These are phyloP conservation scores for Xylaria sp. DNA, from an alignment of 2,329 filamentous ascomycete species.

Conservation along the genomic window DNA sequence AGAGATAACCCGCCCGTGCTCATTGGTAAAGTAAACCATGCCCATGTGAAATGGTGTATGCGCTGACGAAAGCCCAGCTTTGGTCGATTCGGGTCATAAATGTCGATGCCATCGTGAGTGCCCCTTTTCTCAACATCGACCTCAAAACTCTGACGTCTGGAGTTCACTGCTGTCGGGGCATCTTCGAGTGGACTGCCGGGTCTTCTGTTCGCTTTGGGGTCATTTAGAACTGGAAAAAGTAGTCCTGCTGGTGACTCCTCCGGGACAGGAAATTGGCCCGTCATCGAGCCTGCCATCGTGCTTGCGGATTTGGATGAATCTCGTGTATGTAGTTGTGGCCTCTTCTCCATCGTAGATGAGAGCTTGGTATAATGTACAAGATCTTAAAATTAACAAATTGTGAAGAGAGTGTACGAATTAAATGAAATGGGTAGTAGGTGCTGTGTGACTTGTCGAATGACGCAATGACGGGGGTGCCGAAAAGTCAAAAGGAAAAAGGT, in stretches of 20 bases:
- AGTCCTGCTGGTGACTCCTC: not conserved
- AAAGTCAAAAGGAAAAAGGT: not conserved
- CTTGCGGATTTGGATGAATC: not conserved
- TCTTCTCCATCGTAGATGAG: not conserved
- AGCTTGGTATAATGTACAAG: not conserved
- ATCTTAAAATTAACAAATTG: not conserved
- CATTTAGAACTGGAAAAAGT: not conserved
- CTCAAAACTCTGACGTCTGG: conserved; percentile 20
- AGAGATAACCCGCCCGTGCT: conserved; percentile 76
- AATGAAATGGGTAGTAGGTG: not conserved
- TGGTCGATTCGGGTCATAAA: conserved; percentile 51
- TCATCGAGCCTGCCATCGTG: conserved; percentile 2
- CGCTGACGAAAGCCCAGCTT: conserved; percentile 57
- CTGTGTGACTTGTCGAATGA: not conserved
- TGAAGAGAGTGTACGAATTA: conserved; percentile 16
- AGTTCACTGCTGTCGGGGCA: conserved; percentile 28
- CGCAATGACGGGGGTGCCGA: not conserved
- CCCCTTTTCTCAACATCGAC: conserved; percentile 21
- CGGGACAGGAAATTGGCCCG: not conserved
- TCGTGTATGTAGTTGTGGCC: conserved; percentile 8
- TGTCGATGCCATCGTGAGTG: conserved; percentile 35
- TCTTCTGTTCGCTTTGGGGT: conserved; percentile 8
- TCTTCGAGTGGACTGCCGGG: conserved; percentile 21
- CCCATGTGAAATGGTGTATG: conserved; percentile 72
- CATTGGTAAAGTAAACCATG: conserved; percentile 81